Evolutionary conservation across 2,329 filamentous ascomycete species (phyloP).

Genomic region (Talaromyces rugulosus): DNA sequence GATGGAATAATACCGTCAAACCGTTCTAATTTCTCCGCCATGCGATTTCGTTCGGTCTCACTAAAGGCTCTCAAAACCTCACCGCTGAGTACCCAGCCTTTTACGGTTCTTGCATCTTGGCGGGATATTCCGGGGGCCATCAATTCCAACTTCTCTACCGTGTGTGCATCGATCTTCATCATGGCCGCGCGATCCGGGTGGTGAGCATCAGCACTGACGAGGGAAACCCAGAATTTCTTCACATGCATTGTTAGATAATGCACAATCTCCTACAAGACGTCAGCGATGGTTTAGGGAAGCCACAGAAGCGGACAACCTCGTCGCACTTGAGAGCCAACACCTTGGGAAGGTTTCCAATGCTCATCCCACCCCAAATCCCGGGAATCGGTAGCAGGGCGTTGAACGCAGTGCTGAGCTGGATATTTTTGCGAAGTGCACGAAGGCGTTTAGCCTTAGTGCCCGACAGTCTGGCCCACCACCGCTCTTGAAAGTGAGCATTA

Average conservation of each 20-base stretch:
- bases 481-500: neutral
- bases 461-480: neutral
- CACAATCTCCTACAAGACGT: neutral
- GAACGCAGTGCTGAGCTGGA: neutral
- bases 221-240: neutral
- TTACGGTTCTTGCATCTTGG: neutral
- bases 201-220: neutral
- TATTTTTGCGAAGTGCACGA: neutral
- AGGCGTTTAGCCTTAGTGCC: neutral
- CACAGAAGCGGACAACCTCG: neutral
- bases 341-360: neutral
- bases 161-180: neutral
- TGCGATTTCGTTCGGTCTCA: neutral
- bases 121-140: neutral
- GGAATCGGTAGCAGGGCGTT: neutral
- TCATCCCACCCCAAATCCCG: neutral
- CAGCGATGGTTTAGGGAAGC: neutral
- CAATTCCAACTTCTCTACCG: neutral
- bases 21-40: neutral
- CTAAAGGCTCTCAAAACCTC: neutral
- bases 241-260: neutral
- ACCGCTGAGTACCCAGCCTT: neutral
- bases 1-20: neutral
- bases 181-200: neutral
- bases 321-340: neutral